Percentiles rank a stretch among this genome's conserved stretches.
These are phyloP conservation scores for Stenocarpella maydis DNA, from an alignment of 2,329 filamentous ascomycete genomes.

Conservation along the genomic window DNA sequence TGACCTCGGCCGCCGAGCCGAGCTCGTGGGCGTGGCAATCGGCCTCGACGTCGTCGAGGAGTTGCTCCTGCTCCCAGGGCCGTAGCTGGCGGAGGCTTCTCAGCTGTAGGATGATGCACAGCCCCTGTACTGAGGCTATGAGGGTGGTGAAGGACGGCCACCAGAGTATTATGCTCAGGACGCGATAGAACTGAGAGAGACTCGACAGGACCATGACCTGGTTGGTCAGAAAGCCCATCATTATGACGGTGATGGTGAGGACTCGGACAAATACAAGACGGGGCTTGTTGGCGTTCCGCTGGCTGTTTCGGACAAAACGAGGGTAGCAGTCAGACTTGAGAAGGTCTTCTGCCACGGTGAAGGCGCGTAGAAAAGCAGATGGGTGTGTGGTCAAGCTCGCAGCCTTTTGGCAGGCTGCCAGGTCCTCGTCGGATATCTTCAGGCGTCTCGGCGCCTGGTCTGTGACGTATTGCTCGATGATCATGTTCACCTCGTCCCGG, in stretches of 20 bases:
- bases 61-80: conserved; percentile 48
- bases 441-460: conserved; percentile 47
- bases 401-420: conserved; percentile 49
- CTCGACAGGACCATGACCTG: conserved; percentile 45
- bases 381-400: conserved; percentile 54
- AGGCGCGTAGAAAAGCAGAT: conserved; percentile 51
- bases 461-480: conserved; percentile 51
- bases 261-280: conserved; percentile 44
- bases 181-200: conserved; percentile 41
- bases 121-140: conserved; percentile 46
- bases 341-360: conserved; percentile 47
- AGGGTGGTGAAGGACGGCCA: conserved; percentile 47
- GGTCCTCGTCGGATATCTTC: conserved; percentile 48
- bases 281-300: conserved; percentile 49
- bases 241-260: conserved; percentile 38
- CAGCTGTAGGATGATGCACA: conserved; percentile 48
- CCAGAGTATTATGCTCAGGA: conserved; percentile 45
- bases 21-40: conserved; percentile 28
- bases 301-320: conserved; percentile 49
- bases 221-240: conserved; percentile 43
- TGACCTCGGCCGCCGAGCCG: neutral
- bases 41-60: neutral
- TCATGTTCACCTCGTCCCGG: conserved; percentile 48
- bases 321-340: conserved; percentile 50
- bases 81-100: conserved; percentile 45